phyloP scores from a whole-genome alignment of 129 eudicot species.

The Saussurea involucrata region DNA sequence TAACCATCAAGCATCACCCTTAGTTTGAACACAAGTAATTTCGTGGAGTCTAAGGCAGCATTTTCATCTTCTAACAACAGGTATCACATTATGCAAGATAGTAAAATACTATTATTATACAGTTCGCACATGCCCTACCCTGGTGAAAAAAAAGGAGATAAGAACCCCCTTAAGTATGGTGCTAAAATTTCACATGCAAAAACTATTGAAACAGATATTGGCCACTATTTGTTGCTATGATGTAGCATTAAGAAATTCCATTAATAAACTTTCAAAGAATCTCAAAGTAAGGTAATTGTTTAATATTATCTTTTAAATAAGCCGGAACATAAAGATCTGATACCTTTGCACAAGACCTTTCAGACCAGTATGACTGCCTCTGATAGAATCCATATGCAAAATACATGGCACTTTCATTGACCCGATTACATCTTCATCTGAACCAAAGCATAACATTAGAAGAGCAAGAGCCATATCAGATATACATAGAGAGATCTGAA shows the following conservation, averaged over 20 bases:
- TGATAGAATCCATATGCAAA: constrained; percentile 96
- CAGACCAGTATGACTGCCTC: constrained; percentile 78
- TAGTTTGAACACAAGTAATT: neutral
- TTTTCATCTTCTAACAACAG: neutral
- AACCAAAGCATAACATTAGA: constrained; percentile 8
- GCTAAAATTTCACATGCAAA: neutral
- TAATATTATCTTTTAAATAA: neutral
- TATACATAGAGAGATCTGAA: neutral
- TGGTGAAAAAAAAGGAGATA: neutral
- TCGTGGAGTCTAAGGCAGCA: neutral
- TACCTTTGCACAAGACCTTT: constrained; percentile 84
- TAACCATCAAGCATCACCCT: neutral
- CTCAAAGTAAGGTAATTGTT: neutral
- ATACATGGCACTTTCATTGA: constrained; percentile 69
- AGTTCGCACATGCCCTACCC: neutral
- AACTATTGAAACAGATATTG: neutral
- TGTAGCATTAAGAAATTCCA: neutral
- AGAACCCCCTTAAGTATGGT: neutral
- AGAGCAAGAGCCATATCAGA: neutral
- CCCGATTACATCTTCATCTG: constrained; percentile 50
- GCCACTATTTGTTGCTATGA: neutral
- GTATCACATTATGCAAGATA: neutral
- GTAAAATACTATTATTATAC: neutral
- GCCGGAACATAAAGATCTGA: neutral
- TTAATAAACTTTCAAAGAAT: neutral